Percentiles rank a stretch among this genome's conserved stretches.
phyloP scores from a whole-genome alignment of 148 eudicot species.

The Rhododendron griersonianum region DNA sequence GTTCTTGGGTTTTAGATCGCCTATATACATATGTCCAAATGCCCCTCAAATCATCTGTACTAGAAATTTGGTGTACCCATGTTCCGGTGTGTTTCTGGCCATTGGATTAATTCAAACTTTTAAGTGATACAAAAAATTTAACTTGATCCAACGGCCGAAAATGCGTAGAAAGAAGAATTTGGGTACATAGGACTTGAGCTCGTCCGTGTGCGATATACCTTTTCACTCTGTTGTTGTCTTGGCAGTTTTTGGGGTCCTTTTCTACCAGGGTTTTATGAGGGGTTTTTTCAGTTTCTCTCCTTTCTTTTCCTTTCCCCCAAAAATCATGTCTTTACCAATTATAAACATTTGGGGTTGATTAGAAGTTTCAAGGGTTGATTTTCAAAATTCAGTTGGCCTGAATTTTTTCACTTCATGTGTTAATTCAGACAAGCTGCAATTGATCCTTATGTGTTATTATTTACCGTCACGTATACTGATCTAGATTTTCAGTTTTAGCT shows the following conservation, averaged over 20 bases:
- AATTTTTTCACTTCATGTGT: background rate
- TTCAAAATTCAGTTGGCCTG: background rate
- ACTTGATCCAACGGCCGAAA: background rate
- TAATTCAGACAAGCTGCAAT: background rate
- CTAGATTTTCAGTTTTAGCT: background rate
- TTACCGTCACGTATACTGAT: background rate
- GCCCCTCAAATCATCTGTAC: background rate
- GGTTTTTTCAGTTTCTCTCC: background rate
- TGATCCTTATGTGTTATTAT: background rate
- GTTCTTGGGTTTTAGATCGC: conserved; percentile 8
- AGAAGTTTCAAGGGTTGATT: background rate
- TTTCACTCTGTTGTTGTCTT: background rate
- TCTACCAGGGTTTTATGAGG: conserved; percentile 21
- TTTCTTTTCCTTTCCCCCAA: background rate
- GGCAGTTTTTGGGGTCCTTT: background rate
- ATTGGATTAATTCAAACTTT: background rate
- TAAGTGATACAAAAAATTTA: background rate
- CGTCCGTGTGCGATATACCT: background rate
- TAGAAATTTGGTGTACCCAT: background rate
- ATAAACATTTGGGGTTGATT: background rate
- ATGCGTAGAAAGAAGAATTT: background rate
- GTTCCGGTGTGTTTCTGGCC: background rate
- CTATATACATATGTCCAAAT: background rate
- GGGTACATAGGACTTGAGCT: background rate
- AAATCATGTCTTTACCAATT: background rate